phyloP scores from a whole-genome alignment of 2,329 filamentous ascomycete species.

The Epichloe gansuensis region DNA sequence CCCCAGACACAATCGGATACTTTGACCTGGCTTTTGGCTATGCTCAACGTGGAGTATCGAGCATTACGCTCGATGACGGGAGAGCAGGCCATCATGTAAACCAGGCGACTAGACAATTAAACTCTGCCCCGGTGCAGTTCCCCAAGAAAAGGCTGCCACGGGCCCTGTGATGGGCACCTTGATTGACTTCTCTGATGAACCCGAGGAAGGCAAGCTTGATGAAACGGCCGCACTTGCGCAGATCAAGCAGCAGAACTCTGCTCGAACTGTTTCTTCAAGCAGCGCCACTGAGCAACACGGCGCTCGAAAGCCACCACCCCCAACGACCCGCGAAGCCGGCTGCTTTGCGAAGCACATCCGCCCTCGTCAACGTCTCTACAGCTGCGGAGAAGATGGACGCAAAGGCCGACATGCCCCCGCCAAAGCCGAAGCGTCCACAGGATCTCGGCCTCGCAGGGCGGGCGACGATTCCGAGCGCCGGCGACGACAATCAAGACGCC shows the following conservation, averaged over 20 bases:
- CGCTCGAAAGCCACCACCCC: conserved; percentile 27
- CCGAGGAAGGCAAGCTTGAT: conserved; percentile 25
- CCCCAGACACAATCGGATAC: conserved; percentile 56
- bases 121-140: conserved; percentile 10
- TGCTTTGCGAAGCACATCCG: conserved; percentile 36
- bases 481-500: background rate
- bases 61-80: conserved; percentile 15
- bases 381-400: background rate
- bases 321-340: conserved; percentile 47
- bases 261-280: conserved; percentile 5
- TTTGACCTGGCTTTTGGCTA: conserved; percentile 52
- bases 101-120: conserved; percentile 14
- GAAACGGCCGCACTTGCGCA: conserved; percentile 21
- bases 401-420: conserved; percentile 16
- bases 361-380: conserved; percentile 9
- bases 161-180: conserved; percentile 41
- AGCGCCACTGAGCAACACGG: conserved; percentile 20
- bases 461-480: conserved; percentile 19
- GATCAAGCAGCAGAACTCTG: conserved; percentile 13
- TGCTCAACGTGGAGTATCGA: conserved; percentile 15
- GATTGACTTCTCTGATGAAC: conserved; percentile 48
- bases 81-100: conserved; percentile 3
- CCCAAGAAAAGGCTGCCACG: conserved; percentile 15
- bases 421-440: conserved; percentile 25
- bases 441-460: conserved; percentile 14